Evolutionary conservation across 345 rosid species (phyloP).

Genomic region (Capsella bursapastoris): DNA sequence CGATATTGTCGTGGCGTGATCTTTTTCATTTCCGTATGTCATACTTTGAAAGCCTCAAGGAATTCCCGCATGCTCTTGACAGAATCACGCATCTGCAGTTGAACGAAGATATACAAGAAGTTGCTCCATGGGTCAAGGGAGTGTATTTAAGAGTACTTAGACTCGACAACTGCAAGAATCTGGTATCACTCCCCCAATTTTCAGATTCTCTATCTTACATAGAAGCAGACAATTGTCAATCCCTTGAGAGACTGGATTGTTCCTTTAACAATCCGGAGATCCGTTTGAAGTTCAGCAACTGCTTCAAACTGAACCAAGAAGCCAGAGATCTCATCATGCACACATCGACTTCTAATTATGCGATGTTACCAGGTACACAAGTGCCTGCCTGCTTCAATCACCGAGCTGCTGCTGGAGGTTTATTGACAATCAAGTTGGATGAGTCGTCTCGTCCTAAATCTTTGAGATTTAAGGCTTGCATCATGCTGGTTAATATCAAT

Average conservation of each 20-base stretch:
- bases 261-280: too few species aligned
- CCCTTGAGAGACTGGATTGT: neutral
- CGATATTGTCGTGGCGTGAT: neutral
- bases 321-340: neutral
- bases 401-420: neutral
- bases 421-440: too few species aligned
- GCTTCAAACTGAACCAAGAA: too few species aligned
- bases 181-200: neutral
- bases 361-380: neutral
- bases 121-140: neutral
- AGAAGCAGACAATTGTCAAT: neutral
- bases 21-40: neutral
- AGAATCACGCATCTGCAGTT: neutral
- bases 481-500: neutral
- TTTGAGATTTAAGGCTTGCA: neutral
- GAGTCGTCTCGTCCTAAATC: too few species aligned
- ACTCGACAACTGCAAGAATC: neutral
- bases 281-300: too few species aligned
- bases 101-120: neutral
- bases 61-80: neutral
- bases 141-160: neutral
- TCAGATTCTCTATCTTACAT: neutral
- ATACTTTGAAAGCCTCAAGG: constrained; percentile 4
- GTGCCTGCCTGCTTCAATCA: neutral
- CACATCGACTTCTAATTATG: neutral